Evolutionary conservation across 2,329 filamentous ascomycete genomes (phyloP).

Genomic region (Talaromyces atroroseus): DNA sequence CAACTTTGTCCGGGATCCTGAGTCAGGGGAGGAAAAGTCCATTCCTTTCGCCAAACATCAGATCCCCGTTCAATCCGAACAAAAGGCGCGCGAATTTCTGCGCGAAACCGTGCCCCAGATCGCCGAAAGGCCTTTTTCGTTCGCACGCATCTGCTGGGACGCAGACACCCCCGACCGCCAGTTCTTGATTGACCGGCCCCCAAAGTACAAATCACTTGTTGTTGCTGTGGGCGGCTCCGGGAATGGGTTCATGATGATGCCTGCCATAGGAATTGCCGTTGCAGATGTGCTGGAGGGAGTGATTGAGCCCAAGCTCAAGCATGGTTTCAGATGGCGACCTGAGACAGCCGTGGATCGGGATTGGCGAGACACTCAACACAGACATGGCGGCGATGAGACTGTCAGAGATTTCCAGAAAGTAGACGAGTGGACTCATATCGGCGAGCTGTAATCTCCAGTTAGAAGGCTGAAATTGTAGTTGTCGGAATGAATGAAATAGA

Average conservation of each 20-base stretch:
- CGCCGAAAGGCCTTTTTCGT: slow-evolving; percentile 45
- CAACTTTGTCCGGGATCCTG: slow-evolving; percentile 34
- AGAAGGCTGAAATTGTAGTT: too few species aligned
- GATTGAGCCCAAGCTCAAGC: slow-evolving; percentile 38
- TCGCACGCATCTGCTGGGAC: slow-evolving; percentile 53
- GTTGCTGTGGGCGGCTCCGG: slow-evolving; percentile 48
- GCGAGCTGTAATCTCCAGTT: too few species aligned
- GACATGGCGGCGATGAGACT: slow-evolving; percentile 27
- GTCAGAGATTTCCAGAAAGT: slow-evolving; percentile 9
- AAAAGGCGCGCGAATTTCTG: slow-evolving; percentile 45
- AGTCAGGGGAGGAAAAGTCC: slow-evolving; percentile 24
- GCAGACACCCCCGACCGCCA: slow-evolving; percentile 51
- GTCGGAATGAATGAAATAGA: too few species aligned
- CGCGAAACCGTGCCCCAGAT: slow-evolving; percentile 50
- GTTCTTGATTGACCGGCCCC: slow-evolving; percentile 50
- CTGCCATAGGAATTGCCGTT: slow-evolving; percentile 46
- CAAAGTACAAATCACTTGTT: slow-evolving; percentile 38
- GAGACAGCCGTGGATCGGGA: slow-evolving; percentile 38
- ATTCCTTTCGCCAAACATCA: slow-evolving; percentile 41
- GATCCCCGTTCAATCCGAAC: slow-evolving; percentile 43
- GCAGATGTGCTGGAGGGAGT: slow-evolving; percentile 43
- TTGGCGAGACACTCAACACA: slow-evolving; percentile 45
- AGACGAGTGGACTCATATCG: slow-evolving; percentile 4
- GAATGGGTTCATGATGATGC: slow-evolving; percentile 49
- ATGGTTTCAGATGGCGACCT: slow-evolving; percentile 46